A percentile compares a stretch with the other conserved stretches of the same genome.
phyloP scores from a whole-genome alignment of 176 grass and related monocot genomes.

The Aegilops speltoides region DNA sequence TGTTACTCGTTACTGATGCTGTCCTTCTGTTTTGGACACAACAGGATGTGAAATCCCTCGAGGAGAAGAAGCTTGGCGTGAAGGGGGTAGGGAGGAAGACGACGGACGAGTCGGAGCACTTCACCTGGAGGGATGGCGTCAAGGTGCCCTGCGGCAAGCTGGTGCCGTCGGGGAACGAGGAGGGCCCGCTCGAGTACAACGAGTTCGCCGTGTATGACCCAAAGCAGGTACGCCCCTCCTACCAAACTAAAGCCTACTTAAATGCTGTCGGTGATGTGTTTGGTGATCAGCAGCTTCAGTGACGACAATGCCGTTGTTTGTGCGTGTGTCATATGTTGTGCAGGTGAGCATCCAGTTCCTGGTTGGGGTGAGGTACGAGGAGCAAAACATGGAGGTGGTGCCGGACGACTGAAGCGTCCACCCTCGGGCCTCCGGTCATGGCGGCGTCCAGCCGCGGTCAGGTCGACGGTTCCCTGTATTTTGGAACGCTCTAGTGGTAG shows the following conservation, averaged over 20 bases:
- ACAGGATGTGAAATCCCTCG: constrained; percentile 42
- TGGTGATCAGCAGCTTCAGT: too few relatives aligned
- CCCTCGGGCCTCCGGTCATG: neutral
- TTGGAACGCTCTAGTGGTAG: neutral
- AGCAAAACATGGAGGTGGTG: constrained; percentile 68
- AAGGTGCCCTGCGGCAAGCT: constrained; percentile 79
- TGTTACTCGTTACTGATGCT: neutral
- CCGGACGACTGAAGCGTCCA: constrained; percentile 24
- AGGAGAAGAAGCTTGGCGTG: constrained; percentile 59
- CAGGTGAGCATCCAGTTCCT: constrained; percentile 82
- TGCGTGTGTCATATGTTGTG: neutral
- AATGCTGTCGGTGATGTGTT: too few relatives aligned
- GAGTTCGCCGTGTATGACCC: constrained; percentile 81
- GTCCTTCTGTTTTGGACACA: too few relatives aligned
- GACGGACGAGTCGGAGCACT: constrained; percentile 61
- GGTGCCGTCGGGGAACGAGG: constrained; percentile 55
- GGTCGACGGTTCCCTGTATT: neutral
- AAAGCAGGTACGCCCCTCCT: constrained; percentile 46
- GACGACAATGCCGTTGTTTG: too few relatives aligned
- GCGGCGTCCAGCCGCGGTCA: too few relatives aligned
- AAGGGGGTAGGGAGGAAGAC: constrained; percentile 68
- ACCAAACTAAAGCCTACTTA: neutral
- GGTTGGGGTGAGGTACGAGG: constrained; percentile 77
- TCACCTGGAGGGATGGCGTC: constrained; percentile 70
- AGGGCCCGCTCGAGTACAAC: constrained; percentile 73